Evolutionary conservation across 2,329 filamentous ascomycete species (phyloP), one percentile per base, ranked within the genome.

Genomic region (Diaporthe sp.): DNA sequence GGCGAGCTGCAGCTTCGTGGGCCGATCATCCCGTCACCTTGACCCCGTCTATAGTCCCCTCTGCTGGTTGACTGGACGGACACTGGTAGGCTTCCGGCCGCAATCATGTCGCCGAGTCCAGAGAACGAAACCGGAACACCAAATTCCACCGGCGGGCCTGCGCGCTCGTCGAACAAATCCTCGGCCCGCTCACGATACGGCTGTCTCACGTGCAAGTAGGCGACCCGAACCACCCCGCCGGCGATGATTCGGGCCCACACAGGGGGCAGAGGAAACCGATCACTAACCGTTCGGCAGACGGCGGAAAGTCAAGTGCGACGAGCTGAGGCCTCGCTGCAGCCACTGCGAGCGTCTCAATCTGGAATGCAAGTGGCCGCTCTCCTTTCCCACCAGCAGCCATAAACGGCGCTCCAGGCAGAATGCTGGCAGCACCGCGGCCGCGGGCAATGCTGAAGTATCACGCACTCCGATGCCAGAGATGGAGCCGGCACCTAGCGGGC

Each of bases 231-330:
- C 70, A n/a, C n/a, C 10, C 64, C 15, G 33, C 45, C 13, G 33
- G 45, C 33, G 6, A 52, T n/a, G n/a, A n/a, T n/a, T n/a, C 9
- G 47, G 64, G 47, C 47, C 64, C 64, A 54, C 64, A 54, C n/a
- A n/a, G n/a, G 33, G 19, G 6, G 28, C 2, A 47, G 22, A 67
- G 17, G n/a, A n/a, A 12, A 54, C 33, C 45, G 13, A 42, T 68
- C 66, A 38, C 76, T 77, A 40, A 76, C 73, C 25, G 19, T 64
- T 73, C 71, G 33, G 50, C 75, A 87, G 86, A 76, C 86, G 87
- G 50, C 84, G 87, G 75, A 90, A 89, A 81, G 89, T 89, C 77
- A 85, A 87, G 77, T 90, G 88, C 79, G 87, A 89, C 77, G 88
- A 90, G 81, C 84, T 86, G 76, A 84, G 86, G 74, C 88, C 88